These are phyloP conservation scores for Bocquillonia castaneifolia DNA, from an alignment of 441 rosid genomes.

Conservation along the genomic window DNA sequence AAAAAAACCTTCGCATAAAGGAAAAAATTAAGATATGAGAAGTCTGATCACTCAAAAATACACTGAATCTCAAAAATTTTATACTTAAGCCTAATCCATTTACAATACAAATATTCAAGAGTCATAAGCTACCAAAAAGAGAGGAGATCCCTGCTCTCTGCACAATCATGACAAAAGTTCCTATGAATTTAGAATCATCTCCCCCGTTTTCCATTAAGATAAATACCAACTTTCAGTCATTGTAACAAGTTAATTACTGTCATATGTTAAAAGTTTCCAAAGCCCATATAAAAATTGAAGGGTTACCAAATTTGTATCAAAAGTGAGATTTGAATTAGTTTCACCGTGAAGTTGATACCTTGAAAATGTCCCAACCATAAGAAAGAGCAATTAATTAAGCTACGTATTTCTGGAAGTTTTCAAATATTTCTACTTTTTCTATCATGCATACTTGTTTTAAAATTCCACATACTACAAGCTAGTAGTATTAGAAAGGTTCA, in stretches of 20 bases:
- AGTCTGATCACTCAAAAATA: background rate
- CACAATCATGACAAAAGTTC: background rate
- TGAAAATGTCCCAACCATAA: background rate
- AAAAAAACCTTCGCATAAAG: background rate
- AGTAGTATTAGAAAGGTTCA: background rate
- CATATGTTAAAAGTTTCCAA: background rate
- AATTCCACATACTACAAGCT: background rate
- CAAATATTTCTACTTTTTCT: background rate
- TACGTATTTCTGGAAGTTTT: too few species aligned
- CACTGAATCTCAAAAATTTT: too few species aligned
- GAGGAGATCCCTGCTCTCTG: too few species aligned
- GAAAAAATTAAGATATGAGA: background rate
- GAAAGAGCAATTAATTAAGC: background rate
- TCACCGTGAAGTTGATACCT: background rate
- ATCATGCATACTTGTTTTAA: background rate
- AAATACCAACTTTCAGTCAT: background rate
- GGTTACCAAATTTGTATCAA: background rate
- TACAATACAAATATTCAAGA: background rate
- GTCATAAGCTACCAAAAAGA: too few species aligned
- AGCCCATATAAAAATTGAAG: background rate
- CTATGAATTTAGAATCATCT: background rate
- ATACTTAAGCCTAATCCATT: background rate
- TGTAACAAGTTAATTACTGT: background rate
- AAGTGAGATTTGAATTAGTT: background rate
- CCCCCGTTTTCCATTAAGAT: background rate